Evolutionary conservation across 2,329 filamentous ascomycete genomes (phyloP), one percentile per base, ranked within the genome.

Genomic region (Sarocladiaceae sp.): DNA sequence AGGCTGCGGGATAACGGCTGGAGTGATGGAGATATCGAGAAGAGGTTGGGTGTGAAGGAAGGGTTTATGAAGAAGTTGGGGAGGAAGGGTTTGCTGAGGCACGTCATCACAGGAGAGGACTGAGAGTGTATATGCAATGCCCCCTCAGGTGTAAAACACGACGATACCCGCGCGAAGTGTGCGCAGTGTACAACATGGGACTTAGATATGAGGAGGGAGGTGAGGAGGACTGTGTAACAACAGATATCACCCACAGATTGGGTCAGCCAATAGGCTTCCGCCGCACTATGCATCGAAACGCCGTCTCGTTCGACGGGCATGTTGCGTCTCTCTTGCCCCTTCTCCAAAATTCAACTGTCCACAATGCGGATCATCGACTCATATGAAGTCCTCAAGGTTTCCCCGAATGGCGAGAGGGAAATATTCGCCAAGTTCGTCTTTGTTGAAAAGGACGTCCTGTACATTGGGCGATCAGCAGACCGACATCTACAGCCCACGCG

Each of bases 41-140:
- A 54, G 37, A 60, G 59, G 33, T 53, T 79, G 21, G 53, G 65
- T 33, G 60, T 80, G 18, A 67, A 65, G 51, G 54, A 52, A 2
- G 73, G 74, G 1, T 55, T 75, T 1, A 59, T 78, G 33, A 57
- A 51, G 18, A 67, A 60, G 47, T 52, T 79, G 16, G 75, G 74
- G 9, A 18, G 29, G 0, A 61, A 58, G 0, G 51, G 46, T 15
- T 65, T 72, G 4, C 55, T 74, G 12, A 56, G 64, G 29, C 63
- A 67, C 27, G 52, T 70, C 40, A 52, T 53, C 7, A 55, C 55
- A 6, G 37, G 37, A 29, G 16, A 21, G 23, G 37, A 41, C 15
- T 41, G n/a, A 41, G 15, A 16, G 19, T 10, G 16, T 10, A 23
- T 16, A 18, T 4, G n/a, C n/a, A n/a, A n/a, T 18, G 5, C 9